phyloP scores from a whole-genome alignment of 148 eudicot genomes.

The Rhododendron ferrugineum region DNA sequence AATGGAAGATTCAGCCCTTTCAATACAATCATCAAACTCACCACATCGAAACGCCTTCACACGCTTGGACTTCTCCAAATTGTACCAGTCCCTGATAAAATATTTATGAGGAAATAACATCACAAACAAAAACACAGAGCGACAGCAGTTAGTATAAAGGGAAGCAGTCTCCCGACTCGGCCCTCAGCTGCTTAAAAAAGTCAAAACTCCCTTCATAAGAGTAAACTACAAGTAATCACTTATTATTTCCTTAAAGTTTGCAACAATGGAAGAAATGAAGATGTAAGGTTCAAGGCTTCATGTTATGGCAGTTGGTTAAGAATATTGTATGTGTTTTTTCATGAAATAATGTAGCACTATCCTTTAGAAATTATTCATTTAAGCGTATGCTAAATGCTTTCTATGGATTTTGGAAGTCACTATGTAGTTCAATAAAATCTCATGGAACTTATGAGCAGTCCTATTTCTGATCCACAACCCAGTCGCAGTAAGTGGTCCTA shows the following conservation, averaged over 20 bases:
- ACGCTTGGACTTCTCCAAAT: conserved; percentile 95
- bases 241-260: neutral
- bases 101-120: neutral
- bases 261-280: neutral
- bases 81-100: conserved; percentile 86
- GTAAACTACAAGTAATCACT: neutral
- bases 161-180: neutral
- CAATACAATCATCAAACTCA: conserved; percentile 91
- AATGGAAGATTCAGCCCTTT: conserved; percentile 77
- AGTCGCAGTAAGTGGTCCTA: neutral
- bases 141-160: neutral
- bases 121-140: neutral
- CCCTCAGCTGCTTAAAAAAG: neutral
- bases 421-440: neutral
- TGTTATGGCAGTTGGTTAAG: neutral
- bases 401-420: neutral
- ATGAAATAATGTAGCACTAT: neutral
- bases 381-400: neutral
- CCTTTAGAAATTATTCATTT: neutral
- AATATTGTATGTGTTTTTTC: neutral
- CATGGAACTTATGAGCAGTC: neutral
- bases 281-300: neutral
- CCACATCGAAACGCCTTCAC: conserved; percentile 97
- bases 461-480: neutral
- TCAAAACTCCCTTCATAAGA: neutral